Base-by-base conservation (phyloP, 148 eudicot species). In the Bassia scoparia region DNA sequence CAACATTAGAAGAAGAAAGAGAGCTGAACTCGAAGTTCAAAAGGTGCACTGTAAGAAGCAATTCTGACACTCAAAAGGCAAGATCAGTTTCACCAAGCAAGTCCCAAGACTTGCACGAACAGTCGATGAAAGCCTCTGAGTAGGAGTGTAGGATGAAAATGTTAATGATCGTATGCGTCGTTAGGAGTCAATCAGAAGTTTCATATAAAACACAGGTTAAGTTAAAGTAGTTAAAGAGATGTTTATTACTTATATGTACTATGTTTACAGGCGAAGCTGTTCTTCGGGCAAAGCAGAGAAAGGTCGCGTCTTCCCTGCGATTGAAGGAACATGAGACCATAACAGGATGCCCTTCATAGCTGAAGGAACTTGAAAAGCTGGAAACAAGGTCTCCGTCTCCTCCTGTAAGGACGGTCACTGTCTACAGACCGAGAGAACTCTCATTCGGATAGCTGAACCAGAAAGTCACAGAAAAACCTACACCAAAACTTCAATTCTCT, bases 371-470 rank as follows among this genome's bases (percentile, higher is more conserved):
- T 53, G 44, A 72, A 80, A 73, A 73, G 73, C 88, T 9, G 48
- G 56, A 27, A 88, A 75, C 77, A 54, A 87, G 89, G 78, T 94
- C 89, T 71, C 89, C 88, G 43, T 91, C 98, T n/a, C 96, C 98
- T 76, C 96, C 98, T 72, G 70, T 86, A 23, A 84, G 90, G 74
- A n/a, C 82, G 97, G 81, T 94, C 98, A 20, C 10, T 86, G 74
- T 94, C 98, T 49, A 91, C 98, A 27, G 98, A 93, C 52, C 82
- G 98, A 84, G 95, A n/a, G 92, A 35, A 76, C 92, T 58, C 82
- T 83, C 66, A 71, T 80, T 7, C 84, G 79, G 76, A 81, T 69
- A 88, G 90, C 82, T 44, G 88, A 87, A 67, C 81, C 93, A 35
- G 96, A 91, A 70, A n/a, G 77, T 79, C 63, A 73, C 63, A 16